Evolutionary conservation across 495 filamentous ascomycete species (phyloP), one percentile per base, ranked within the genome.

Genomic region (Penicillium bialowiezense): DNA sequence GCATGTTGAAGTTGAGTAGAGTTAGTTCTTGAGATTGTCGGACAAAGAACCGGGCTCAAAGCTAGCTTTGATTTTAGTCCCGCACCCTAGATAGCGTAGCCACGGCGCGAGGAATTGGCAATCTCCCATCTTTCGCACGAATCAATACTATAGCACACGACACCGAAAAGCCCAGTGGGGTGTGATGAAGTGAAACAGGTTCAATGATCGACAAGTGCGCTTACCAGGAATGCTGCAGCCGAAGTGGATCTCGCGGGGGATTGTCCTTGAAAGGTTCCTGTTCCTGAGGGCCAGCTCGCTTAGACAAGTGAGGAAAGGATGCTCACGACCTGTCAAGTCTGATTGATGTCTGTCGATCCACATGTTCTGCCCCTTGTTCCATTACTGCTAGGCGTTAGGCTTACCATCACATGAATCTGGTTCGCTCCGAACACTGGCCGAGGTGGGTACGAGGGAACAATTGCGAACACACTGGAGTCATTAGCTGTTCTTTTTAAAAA

Each of bases 301-400:
- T 64, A 64, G 44, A 50, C 55, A 7, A 54, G 13, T 34, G 14
- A 8, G 52, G 61, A 23, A 64, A 59, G 45, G 58, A 64, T 62
- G 36, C n/a, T 49, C 58, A 21, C 26, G 20, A 23, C 21, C 32
- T 50, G 43, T 20, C 58, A 50, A 36, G 40, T 44, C 56, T 58
- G 45, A 34, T 43, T 58, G 45, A 34, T 43, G 18, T 39, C 8
- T 28, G 10, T 24, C 9, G 23, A 48, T 40, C 20, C 23, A 8
- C 23, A 26, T 26, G 23, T 26, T 26, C 23, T 4, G 8, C 23
- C 23, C 23, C 23, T 26, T 26, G 23, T 26, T 26, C 23, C 23
- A 26, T 26, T 8, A 8, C 3, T 3, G 23, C 23, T 26, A 8
- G n/a, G n/a, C n/a, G n/a, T n/a, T n/a, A 17, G 29, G 31, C n/a